Base-by-base conservation (phyloP, 768 basidiomycete genomes). In the Mycena capillaripes region DNA sequence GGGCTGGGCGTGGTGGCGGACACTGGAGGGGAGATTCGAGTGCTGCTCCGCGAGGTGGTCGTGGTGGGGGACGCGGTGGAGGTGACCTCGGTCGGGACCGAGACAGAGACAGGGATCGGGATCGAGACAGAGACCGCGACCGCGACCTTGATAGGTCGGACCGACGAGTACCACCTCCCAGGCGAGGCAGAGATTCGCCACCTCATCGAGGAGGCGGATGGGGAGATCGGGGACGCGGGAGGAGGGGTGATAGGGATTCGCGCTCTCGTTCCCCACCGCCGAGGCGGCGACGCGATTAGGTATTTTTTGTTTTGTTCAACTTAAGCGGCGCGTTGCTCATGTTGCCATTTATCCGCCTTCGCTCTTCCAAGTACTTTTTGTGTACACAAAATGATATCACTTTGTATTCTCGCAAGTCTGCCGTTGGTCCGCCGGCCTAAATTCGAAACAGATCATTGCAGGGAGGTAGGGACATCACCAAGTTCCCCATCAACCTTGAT, bases 101-200 rank as follows among this genome's bases (percentile, higher is more conserved):
- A 16, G 38, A 38, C 38, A 38, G 38, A 38, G 38, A 38, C 38
- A n/a, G n/a, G 4, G 66, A 60, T 8, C 48, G 67, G 16, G 64
- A 66, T 4, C 34, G 70, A 6, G 82, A 79, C 55, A 77, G 84
- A 57, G 82, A 83, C 46, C 80, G 84, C 9, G 82, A 83, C 42
- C 80, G 84, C 9, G 82, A 72, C 23, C 36, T 67, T 10, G 70
- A 71, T 38, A 71, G 53, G 48, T 55, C 70, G 11, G 71, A 72
- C 61, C 71, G 71, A 2, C 71, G 71, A n/a, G 61, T 72, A 21
- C 71, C 71, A 23, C 71, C 71, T 29, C 71, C 71, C 12, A 63
- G 71, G 30, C 66, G 71, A 40, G 27, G 19, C 48, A 67, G 71
- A 59, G 71, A 72, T 23, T 72, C 71, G 14, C 71, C 71, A 12